Base-by-base conservation (phyloP, 306 rosid species). In the Calophaca sinica region DNA sequence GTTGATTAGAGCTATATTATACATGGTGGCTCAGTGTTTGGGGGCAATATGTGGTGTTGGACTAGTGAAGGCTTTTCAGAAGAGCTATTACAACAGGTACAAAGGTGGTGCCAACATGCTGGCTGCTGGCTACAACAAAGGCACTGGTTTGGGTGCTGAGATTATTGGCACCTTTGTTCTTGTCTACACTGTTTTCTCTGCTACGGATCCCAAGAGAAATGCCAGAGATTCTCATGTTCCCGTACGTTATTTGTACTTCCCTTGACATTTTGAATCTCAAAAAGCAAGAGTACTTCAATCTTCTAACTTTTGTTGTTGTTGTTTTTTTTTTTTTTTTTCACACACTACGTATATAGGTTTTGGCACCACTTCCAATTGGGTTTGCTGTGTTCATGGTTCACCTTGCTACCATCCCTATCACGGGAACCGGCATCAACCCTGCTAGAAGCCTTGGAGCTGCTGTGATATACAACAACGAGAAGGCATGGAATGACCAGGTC, bases 291-390 rank as follows among this genome's bases (percentile, higher is more conserved):
- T 63, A 15, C 52, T 44, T 9, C 32, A 11, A 15, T 45, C 11
- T n/a, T 36, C 12, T 5, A 7, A 41, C 39, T 63, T 26, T 7
- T 68, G 6, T 15, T 52, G 10, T 6, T 38, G 39, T 36, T 53
- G 5, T 53, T 38, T 2, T 41, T 38, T 39, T 41, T 53, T 10
- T 53, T 38, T 2, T 41, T 38, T 39, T 41, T 20, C 6, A 12
- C 12, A 20, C 26, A 1, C 26, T 20, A 20, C 26, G 26, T 35
- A 0, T 33, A 29, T 51, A 84, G 88, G 88, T 85, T 39, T 59
- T 85, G 79, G 88, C 88, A 49, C 88, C 88, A 14, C 88, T 85
- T 70, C 88, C 88, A 44, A 85, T 85, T 74, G 88, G 88, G 28
- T 81, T 84, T 51, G 85, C 88, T 0, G 88, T 84, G 12, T 84